Base-by-base conservation (phyloP, 2,329 filamentous ascomycete species). In the Trichophaea hybrida region DNA sequence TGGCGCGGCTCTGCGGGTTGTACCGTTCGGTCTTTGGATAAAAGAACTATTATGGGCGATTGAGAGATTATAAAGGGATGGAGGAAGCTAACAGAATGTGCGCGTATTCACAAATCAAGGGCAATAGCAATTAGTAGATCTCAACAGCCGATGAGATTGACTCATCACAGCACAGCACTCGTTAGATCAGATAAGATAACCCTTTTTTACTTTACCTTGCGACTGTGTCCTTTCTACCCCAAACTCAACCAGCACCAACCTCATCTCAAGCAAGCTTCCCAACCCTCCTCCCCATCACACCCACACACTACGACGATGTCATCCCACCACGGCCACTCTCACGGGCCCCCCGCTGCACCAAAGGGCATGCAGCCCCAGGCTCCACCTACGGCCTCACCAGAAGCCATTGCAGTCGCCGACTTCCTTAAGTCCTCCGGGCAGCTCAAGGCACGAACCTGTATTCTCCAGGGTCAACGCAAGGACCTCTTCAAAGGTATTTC, bases 391-490 rank as follows among this genome's bases (percentile, higher is more conserved):
- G 88, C 91, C 4, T 93, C 94, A 68, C 91, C 91, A 43, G 83
- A 89, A 69, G 90, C 89, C 17, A 75, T 97, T 50, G 89, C 90
- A 6, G 80, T 98, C 58, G 94, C 93, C 66, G 85, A 88, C 69
- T 98, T 94, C 74, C 75, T 98, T 61, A 83, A 83, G 67, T 12
- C 10, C 13, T 73, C 79, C 60, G 90, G 96, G 74, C 81, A 93
- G 61, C 75, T 98, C 65, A 98, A 98, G 79, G 79, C 81, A 15
- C 80, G 93, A 64, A 96, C 90, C 15, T 91, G 87, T 72, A 94
- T 98, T 65, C 80, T 97, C 66, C 90, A 96, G 66, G 93, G 93
- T 69, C 90, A 96, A 78, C 82, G 93, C 69, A 97, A 95, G 75
- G 91, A 98, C 66, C 94, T 98, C 87, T 97, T 98, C 74, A 86